These are phyloP conservation scores for Arctium lappa DNA, from an alignment of 129 eudicot species.

Conservation along the genomic window DNA sequence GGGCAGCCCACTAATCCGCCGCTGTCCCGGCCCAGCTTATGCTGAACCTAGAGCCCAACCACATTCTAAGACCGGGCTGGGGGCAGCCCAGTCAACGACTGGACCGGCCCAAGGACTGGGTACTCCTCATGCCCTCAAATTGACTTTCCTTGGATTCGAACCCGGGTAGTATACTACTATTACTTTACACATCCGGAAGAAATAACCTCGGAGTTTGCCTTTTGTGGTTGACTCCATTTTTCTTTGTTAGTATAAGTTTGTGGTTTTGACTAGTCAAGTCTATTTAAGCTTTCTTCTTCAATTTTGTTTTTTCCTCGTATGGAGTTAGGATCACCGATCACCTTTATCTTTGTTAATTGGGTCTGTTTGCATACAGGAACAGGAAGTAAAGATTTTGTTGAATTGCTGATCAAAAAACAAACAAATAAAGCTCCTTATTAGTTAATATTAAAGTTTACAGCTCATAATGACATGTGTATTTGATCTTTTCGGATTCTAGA, in stretches of 20 bases:
- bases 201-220: not conserved
- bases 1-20: no score
- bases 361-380: slow-evolving; percentile 4
- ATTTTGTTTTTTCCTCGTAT: not conserved
- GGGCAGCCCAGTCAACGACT: no score
- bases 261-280: not conserved
- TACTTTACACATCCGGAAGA: not conserved
- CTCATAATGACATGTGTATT: not conserved
- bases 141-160: no score
- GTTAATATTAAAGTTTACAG: not conserved
- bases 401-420: not conserved
- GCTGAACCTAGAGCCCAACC: no score
- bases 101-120: no score
- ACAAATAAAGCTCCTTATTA: not conserved
- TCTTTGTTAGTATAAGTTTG: no score
- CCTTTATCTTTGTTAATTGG: not conserved
- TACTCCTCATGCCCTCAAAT: no score
- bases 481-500: not conserved
- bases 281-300: not conserved
- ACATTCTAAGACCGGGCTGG: no score
- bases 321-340: not conserved
- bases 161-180: slow-evolving; percentile 2
- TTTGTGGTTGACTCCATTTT: not conserved
- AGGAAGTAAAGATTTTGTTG: not conserved
- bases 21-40: no score